Conservation (phyloP, 768 basidiomycete genomes). For the Podaxis pistillaris region DNA sequence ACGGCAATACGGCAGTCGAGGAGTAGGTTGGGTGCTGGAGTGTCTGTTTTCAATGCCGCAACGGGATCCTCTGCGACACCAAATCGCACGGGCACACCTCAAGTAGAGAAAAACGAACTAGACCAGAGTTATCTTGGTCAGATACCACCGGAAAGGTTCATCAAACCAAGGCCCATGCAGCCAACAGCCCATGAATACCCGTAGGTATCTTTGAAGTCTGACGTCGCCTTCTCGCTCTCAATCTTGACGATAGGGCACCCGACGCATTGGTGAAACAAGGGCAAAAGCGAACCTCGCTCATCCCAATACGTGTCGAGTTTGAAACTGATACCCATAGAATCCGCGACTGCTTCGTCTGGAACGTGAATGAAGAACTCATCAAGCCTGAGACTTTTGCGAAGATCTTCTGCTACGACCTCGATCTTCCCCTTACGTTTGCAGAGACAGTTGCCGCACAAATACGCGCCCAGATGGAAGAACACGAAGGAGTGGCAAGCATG, state of each 20-base stretch:
- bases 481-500: constrained; percentile 77
- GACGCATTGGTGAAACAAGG: constrained; percentile 69
- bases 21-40: constrained; percentile 42
- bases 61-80: constrained; percentile 38
- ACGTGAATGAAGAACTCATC: constrained; percentile 83
- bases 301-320: constrained; percentile 94
- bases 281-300: constrained; percentile 47
- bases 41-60: constrained; percentile 54
- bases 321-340: constrained; percentile 90
- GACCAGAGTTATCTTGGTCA: constrained; percentile 91
- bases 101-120: constrained; percentile 50
- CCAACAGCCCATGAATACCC: constrained; percentile 68
- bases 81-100: constrained; percentile 26
- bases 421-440: constrained; percentile 67
- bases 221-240: background rate
- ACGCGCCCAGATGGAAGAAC: constrained; percentile 87
- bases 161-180: constrained; percentile 56
- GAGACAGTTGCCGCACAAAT: constrained; percentile 87
- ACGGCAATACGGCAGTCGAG: constrained; percentile 50
- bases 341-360: constrained; percentile 96
- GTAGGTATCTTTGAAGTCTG: constrained; percentile 46
- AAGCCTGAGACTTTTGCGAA: constrained; percentile 83
- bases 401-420: constrained; percentile 87
- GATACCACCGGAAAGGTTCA: constrained; percentile 78
- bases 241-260: constrained; percentile 46